These are phyloP conservation scores for Pseudopithomyces maydicus DNA, from an alignment of 2,329 filamentous ascomycete genomes.

Conservation along the genomic window DNA sequence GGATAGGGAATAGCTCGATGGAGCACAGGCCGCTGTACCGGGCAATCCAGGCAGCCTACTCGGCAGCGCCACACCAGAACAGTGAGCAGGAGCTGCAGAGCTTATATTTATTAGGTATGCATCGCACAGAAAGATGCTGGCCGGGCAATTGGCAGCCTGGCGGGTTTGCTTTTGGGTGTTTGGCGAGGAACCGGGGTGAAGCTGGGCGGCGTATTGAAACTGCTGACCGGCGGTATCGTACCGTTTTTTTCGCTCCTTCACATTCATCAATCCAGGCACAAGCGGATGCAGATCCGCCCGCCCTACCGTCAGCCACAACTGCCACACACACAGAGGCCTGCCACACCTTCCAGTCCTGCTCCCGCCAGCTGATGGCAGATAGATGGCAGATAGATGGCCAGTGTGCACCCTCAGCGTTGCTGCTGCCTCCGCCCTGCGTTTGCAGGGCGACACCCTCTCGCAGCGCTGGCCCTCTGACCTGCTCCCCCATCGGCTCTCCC, in stretches of 20 bases:
- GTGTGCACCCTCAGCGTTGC: too few species aligned
- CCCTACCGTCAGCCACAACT: not conserved
- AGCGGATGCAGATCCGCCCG: not conserved
- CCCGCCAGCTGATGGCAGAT: too few species aligned
- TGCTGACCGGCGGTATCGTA: conserved; percentile 1
- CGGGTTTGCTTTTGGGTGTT: conserved; percentile 11
- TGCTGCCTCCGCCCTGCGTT: too few species aligned
- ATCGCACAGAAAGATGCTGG: conserved; percentile 11
- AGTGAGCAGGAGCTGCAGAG: conserved; percentile 18
- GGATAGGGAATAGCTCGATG: conserved; percentile 31
- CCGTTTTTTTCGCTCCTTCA: not conserved
- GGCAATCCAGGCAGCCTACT: conserved; percentile 6
- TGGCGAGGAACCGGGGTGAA: not conserved
- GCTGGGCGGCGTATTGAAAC: not conserved
- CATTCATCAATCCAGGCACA: not conserved
- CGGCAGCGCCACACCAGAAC: conserved; percentile 2
- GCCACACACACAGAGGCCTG: not conserved
- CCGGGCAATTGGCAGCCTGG: conserved; percentile 28
- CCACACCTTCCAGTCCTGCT: too few species aligned
- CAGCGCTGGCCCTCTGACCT: not conserved
- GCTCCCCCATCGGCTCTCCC: not conserved
- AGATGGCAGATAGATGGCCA: too few species aligned
- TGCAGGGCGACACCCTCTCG: too few species aligned
- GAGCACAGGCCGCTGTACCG: conserved; percentile 31
- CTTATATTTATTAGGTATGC: conserved; percentile 11